Evolutionary conservation across 1,139 yeast species (phyloP), one percentile per base, ranked within the genome.

Genomic region (Groenewaldozyma auringiensis): DNA sequence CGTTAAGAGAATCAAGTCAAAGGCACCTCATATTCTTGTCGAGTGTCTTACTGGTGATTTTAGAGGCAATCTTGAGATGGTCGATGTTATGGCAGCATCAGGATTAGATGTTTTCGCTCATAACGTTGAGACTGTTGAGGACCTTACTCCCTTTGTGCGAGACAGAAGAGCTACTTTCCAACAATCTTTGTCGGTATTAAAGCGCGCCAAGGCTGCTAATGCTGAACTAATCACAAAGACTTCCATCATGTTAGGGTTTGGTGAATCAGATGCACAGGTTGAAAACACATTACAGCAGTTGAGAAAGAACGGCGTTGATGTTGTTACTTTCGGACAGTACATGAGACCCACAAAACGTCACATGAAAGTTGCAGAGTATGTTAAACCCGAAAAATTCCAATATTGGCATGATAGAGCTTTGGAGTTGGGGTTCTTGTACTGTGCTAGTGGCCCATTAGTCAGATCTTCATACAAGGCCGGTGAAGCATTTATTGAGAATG

Each of bases 341-440:
- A 94, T 94, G 99, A 78, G 97, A 62, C 99, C 99, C 39, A 94
- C 99, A 1, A 92, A 86, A 69, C 80, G 97, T 60, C 99, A 94
- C 64, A 87, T 94, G 94, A 89, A 89, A 70, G 99, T 94, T 37
- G 96, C 87, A 18, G 96, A 92, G 54, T 94, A 94, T 59, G 78
- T 92, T 20, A 82, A 80, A n/a, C 98, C 98, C 0, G 96, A 85
- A 55, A 88, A 86, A 63, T 94, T 94, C 63, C 95, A 88, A 50
- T 74, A 83, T 64, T 94, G 98, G 98, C 86, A 82, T 62, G 80
- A 84, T 50, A 75, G 74, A 20, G 98, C 98, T 0, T 72, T 85
- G 63, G 87, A 83, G 40, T 69, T 89, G 78, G 98, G 98, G 1
- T 94, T 94, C 74, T 70, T 88, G 45, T 92, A 94, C 62, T 94